Base-by-base conservation (phyloP, 805 yeast species). In the Komagataella pseudopastoris region DNA sequence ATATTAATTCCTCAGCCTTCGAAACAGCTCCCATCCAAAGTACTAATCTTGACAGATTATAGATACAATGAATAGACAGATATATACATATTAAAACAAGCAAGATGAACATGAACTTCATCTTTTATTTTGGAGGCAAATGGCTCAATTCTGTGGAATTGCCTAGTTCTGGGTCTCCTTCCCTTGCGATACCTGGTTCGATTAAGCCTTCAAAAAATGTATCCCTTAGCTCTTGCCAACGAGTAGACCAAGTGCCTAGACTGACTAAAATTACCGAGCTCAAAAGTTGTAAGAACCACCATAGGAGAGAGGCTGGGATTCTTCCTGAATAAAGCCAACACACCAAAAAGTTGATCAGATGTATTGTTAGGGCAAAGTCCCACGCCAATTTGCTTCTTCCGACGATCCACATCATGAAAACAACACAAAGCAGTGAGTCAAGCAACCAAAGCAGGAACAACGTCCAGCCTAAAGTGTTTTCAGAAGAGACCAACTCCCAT, bases 291-390 rank as follows among this genome's bases (percentile, higher is more conserved):
- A 89, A 66, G 18, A 78, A 62, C 91, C 97, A 88, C 98, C 98
- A 91, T 49, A 83, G 71, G 5, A 85, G 55, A 39, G 81, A 78
- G 14, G 69, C 68, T 0, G 99, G 99, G 55, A 91, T 76, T 30
- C 74, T 71, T 0, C 79, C 76, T 1, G 87, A 73, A 56, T 79
- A 80, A 1, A 78, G 54, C 80, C 87, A 81, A 0, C 81, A 87
- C 3, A 88, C 80, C 3, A 81, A 50, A 22, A 91, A 65, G 66
- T 91, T 84, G 50, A 93, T 76, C 20, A 85, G 79, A 65, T 93
- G 96, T 14, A 91, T 79, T 0, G 99, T 93, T n/a, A 91, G 62
- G 8, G 96, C 96, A 69, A 93, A 91, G 67, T 91, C 99, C 85
- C 96, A 85, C 0, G 97, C 98, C 49, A 91, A 70, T 64, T 91